Evolutionary conservation across 1,284 basidiomycete genomes (phyloP).

Genomic region (Naganishia sp.): DNA sequence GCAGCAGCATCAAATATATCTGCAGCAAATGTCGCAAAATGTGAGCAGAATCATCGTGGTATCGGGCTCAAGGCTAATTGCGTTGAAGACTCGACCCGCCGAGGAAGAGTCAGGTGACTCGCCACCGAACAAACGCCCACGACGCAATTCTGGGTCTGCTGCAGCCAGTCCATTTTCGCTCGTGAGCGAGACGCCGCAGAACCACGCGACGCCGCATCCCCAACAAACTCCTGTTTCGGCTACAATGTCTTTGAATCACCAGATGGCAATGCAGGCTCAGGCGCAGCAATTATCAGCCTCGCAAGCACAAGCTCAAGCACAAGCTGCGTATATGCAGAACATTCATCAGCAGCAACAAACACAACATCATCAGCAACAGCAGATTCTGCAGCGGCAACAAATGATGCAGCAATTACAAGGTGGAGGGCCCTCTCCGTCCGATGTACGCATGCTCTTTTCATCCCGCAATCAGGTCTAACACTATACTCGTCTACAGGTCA

Average conservation of each 20-base stretch:
- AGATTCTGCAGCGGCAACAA: constrained; percentile 32
- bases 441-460: background rate
- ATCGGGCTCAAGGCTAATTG: background rate
- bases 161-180: constrained; percentile 36
- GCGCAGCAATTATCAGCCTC: constrained; percentile 28
- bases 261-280: constrained; percentile 36
- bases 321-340: constrained; percentile 36
- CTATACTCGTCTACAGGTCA: background rate
- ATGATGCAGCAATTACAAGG: constrained; percentile 31
- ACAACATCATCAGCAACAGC: constrained; percentile 37
- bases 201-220: constrained; percentile 22
- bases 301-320: constrained; percentile 39
- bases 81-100: constrained; percentile 51
- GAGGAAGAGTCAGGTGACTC: constrained; percentile 38
- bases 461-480: background rate
- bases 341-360: constrained; percentile 33
- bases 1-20: constrained; percentile 33
- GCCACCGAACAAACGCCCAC: constrained; percentile 30
- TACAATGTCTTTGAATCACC: constrained; percentile 22
- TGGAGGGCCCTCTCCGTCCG: constrained; percentile 9
- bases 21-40: constrained; percentile 30
- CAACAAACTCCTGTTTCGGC: constrained; percentile 22
- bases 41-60: background rate
- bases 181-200: constrained; percentile 31
- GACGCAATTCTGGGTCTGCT: constrained; percentile 35